These are phyloP conservation scores for Sporothrix pallida DNA, from an alignment of 2,329 filamentous ascomycete genomes.

Conservation along the genomic window DNA sequence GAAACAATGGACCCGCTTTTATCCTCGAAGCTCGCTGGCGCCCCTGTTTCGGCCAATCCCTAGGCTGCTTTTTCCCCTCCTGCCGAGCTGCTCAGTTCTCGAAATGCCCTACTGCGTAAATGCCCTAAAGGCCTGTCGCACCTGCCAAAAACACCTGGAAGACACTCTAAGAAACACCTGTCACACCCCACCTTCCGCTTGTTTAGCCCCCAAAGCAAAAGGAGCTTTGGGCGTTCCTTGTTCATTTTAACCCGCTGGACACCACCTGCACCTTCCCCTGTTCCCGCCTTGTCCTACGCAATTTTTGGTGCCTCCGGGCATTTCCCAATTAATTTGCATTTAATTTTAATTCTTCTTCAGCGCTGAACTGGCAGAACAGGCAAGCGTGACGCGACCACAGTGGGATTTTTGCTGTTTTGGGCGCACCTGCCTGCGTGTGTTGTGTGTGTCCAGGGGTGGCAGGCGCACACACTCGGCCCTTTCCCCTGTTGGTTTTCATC, in stretches of 20 bases:
- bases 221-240: conserved; percentile 12
- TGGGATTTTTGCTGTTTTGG: not conserved
- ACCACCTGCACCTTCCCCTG: too few species aligned
- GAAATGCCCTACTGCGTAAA: not conserved
- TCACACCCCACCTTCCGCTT: not conserved
- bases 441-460: too few species aligned
- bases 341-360: conserved; percentile 28
- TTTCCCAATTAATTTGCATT: not conserved
- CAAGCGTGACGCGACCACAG: conserved; percentile 15
- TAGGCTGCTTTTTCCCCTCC: conserved; percentile 19
- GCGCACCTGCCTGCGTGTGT: too few species aligned
- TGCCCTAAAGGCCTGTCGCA: not conserved
- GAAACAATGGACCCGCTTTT: not conserved
- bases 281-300: conserved; percentile 4
- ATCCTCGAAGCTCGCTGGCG: not conserved
- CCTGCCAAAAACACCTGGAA: conserved; percentile 6
- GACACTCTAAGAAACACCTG: not conserved
- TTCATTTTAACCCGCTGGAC: not conserved
- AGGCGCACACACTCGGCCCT: not conserved
- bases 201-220: not conserved
- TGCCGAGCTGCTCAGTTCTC: not conserved
- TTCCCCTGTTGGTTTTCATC: conserved; percentile 18
- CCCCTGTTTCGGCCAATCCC: conserved; percentile 27
- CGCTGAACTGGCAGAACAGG: not conserved
- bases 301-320: not conserved